These are phyloP conservation scores for Teratosphaeria epicoccoides DNA, from an alignment of 2,329 filamentous ascomycete species.

Conservation along the genomic window DNA sequence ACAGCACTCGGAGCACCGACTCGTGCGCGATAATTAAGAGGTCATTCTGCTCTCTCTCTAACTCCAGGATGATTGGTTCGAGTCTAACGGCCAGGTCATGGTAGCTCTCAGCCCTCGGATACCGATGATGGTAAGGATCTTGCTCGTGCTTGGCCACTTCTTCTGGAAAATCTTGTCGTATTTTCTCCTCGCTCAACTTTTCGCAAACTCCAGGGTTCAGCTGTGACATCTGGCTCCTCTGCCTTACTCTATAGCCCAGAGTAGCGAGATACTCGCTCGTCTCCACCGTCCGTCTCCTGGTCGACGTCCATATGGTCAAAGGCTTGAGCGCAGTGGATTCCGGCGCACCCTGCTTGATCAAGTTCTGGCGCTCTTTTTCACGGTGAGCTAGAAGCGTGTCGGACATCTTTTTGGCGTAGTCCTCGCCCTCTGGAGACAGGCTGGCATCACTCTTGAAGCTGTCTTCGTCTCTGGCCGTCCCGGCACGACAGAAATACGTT, in stretches of 20 bases:
- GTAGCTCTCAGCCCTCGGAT: constrained; percentile 92
- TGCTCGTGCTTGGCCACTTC: constrained; percentile 87
- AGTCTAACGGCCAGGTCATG: constrained; percentile 96
- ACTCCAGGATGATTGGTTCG: constrained; percentile 92
- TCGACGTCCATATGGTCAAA: constrained; percentile 90
- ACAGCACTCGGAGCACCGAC: constrained; percentile 90
- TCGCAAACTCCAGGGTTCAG: constrained; percentile 95
- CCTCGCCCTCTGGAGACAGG: constrained; percentile 65
- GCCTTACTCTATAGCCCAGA: constrained; percentile 73
- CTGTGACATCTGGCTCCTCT: constrained; percentile 93
- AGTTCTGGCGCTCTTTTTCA: constrained; percentile 63
- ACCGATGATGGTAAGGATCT: constrained; percentile 94
- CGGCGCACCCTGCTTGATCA: constrained; percentile 57
- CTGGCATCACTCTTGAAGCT: constrained; percentile 86
- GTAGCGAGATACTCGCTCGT: constrained; percentile 73
- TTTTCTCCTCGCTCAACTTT: constrained; percentile 74
- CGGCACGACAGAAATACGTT: constrained; percentile 84
- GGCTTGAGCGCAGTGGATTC: constrained; percentile 59
- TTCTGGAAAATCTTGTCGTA: constrained; percentile 73
- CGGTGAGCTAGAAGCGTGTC: constrained; percentile 74
- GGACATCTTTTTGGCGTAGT: constrained; percentile 77
- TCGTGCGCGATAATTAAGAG: constrained; percentile 98
- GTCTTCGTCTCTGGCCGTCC: constrained; percentile 76
- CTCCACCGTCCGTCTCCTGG: constrained; percentile 77
- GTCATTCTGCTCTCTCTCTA: constrained; percentile 94